Evolutionary conservation across 2,329 filamentous ascomycete genomes (phyloP).

Genomic region (Botrytis deweyae): DNA sequence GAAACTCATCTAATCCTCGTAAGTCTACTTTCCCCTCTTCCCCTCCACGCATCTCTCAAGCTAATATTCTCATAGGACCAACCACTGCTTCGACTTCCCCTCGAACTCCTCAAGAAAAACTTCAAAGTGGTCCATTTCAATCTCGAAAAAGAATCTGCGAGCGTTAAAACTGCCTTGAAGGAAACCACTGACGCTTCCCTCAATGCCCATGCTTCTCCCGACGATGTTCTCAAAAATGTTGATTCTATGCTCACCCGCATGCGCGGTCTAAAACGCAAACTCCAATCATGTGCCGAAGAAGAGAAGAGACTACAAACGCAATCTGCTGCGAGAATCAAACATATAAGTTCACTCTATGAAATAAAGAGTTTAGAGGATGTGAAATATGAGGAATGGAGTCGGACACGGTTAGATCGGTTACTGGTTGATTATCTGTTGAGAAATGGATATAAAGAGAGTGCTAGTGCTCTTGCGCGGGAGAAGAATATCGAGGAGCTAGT

Average conservation of each 20-base stretch:
- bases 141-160: slow-evolving; percentile 68
- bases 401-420: slow-evolving; percentile 75
- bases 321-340: slow-evolving; percentile 71
- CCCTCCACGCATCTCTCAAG: slow-evolving; percentile 25
- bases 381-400: slow-evolving; percentile 89
- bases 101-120: slow-evolving; percentile 90
- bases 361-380: slow-evolving; percentile 85
- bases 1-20: slow-evolving; percentile 75
- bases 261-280: slow-evolving; percentile 84
- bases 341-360: slow-evolving; percentile 76
- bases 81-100: slow-evolving; percentile 86
- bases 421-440: slow-evolving; percentile 91
- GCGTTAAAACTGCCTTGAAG: slow-evolving; percentile 60
- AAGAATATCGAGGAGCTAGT: slow-evolving; percentile 78
- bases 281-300: slow-evolving; percentile 73
- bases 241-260: slow-evolving; percentile 84
- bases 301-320: slow-evolving; percentile 75
- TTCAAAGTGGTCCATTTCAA: slow-evolving; percentile 81
- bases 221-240: slow-evolving; percentile 74
- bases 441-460: slow-evolving; percentile 77
- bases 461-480: slow-evolving; percentile 70
- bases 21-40: slow-evolving; percentile 29
- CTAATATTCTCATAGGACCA: slow-evolving; percentile 66
- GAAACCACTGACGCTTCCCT: slow-evolving; percentile 51
- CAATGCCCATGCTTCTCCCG: slow-evolving; percentile 59